Percentiles rank a stretch among this genome's conserved stretches.
phyloP scores from a whole-genome alignment of 1,284 basidiomycete species.

The Ceratobasidium sp. region DNA sequence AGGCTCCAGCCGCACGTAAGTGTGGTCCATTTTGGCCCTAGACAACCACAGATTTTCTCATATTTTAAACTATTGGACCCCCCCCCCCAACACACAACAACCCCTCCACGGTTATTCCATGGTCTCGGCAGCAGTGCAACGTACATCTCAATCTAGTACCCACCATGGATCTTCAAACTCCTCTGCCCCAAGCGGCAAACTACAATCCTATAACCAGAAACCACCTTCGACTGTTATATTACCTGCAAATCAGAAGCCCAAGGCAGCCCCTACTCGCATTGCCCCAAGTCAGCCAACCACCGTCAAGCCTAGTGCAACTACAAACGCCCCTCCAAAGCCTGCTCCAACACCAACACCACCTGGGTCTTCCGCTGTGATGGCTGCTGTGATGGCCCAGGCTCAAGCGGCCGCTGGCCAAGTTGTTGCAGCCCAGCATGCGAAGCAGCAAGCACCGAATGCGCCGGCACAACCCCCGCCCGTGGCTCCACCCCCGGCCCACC shows the following conservation, averaged over 20 bases:
- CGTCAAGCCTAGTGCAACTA: constrained; percentile 40
- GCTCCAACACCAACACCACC: constrained; percentile 40
- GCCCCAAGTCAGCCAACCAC: constrained; percentile 26
- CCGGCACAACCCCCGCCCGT: background rate
- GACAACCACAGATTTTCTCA: background rate
- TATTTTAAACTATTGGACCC: background rate
- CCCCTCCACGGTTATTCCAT: background rate
- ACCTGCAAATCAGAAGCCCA: constrained; percentile 30
- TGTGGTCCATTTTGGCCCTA: background rate
- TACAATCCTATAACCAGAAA: constrained; percentile 27
- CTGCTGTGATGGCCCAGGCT: constrained; percentile 42
- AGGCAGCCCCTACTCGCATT: constrained; percentile 13
- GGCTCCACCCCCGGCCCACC: background rate
- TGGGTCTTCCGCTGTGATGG: constrained; percentile 39
- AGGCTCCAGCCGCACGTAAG: constrained; percentile 26
- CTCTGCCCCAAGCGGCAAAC: background rate
- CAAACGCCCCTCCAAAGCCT: constrained; percentile 31
- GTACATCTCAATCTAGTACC: background rate
- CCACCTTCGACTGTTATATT: background rate
- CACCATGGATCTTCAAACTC: background rate
- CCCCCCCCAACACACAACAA: background rate
- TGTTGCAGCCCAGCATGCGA: constrained; percentile 39
- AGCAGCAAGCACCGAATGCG: constrained; percentile 14
- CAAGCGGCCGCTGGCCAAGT: constrained; percentile 36
- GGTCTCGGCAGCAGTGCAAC: constrained; percentile 7